A percentile compares a stretch with the other conserved stretches of the same genome.
These are phyloP conservation scores for Leucosporidium creatinivorum DNA, from an alignment of 768 basidiomycete species.

Conservation along the genomic window DNA sequence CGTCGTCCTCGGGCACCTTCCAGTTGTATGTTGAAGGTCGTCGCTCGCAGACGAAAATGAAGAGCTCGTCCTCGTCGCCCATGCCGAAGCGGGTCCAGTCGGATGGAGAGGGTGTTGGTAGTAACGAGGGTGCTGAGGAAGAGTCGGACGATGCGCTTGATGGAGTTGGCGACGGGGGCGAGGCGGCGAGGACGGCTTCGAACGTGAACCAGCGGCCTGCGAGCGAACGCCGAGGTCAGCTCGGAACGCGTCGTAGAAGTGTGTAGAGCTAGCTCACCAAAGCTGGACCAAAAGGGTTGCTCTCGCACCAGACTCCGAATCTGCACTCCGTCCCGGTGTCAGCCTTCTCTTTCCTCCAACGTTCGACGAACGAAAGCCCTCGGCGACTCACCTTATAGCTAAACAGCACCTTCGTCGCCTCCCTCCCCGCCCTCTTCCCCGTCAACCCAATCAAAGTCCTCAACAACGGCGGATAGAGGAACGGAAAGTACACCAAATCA, in stretches of 20 bases:
- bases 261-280: constrained; percentile 63
- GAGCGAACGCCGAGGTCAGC: constrained; percentile 2
- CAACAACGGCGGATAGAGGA: constrained; percentile 67
- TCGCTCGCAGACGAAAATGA: constrained; percentile 59
- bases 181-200: constrained; percentile 31
- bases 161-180: neutral
- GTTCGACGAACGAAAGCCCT: too few relatives aligned
- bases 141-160: neutral
- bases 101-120: neutral
- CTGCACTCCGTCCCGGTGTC: constrained; percentile 31
- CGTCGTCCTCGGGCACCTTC: constrained; percentile 51
- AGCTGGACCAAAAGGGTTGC: constrained; percentile 66
- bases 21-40: constrained; percentile 55
- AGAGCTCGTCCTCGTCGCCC: constrained; percentile 40
- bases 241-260: constrained; percentile 32
- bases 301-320: constrained; percentile 66
- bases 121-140: neutral
- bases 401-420: constrained; percentile 27
- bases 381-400: neutral
- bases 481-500: constrained; percentile 75
- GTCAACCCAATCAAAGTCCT: constrained; percentile 67
- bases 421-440: constrained; percentile 46
- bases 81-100: constrained; percentile 26
- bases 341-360: too few relatives aligned
- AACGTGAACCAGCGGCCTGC: constrained; percentile 47